These are phyloP conservation scores for Penicillium olsonii DNA, from an alignment of 2,329 filamentous ascomycete species.

Conservation along the genomic window DNA sequence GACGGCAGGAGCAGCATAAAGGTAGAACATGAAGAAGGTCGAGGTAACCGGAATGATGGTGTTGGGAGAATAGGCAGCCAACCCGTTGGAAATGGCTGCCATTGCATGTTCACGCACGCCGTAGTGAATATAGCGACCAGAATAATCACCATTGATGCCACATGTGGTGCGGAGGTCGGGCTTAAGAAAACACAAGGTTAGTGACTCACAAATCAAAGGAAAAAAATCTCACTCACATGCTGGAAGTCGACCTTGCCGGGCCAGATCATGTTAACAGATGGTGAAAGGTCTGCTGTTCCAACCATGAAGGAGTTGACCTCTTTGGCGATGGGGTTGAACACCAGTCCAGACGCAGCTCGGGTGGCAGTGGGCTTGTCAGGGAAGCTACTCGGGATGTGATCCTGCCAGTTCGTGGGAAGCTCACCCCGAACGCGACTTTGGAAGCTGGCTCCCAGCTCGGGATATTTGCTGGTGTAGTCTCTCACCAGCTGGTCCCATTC, in stretches of 20 bases:
- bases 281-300: constrained; percentile 56
- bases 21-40: constrained; percentile 66
- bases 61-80: constrained; percentile 59
- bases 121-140: constrained; percentile 55
- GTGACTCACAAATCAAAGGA: neutral
- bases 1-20: constrained; percentile 58
- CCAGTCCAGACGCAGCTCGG: constrained; percentile 50
- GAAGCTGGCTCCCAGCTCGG: constrained; percentile 54
- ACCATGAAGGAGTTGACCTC: constrained; percentile 54
- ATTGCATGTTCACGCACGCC: constrained; percentile 66
- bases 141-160: constrained; percentile 53
- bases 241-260: constrained; percentile 55
- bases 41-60: constrained; percentile 61
- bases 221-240: constrained; percentile 36
- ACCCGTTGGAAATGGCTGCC: constrained; percentile 77
- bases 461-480: constrained; percentile 47
- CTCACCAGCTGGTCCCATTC: constrained; percentile 53
- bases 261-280: constrained; percentile 60
- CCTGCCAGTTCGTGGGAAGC: constrained; percentile 52
- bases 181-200: constrained; percentile 21
- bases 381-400: constrained; percentile 52
- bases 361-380: constrained; percentile 54
- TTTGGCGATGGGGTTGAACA: constrained; percentile 56
- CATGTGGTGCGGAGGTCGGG: constrained; percentile 31
- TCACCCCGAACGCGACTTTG: constrained; percentile 50